Percentiles rank a stretch among this genome's conserved stretches.
These are phyloP conservation scores for Arthroderma sp. DNA, from an alignment of 2,329 filamentous ascomycete genomes.

Conservation along the genomic window DNA sequence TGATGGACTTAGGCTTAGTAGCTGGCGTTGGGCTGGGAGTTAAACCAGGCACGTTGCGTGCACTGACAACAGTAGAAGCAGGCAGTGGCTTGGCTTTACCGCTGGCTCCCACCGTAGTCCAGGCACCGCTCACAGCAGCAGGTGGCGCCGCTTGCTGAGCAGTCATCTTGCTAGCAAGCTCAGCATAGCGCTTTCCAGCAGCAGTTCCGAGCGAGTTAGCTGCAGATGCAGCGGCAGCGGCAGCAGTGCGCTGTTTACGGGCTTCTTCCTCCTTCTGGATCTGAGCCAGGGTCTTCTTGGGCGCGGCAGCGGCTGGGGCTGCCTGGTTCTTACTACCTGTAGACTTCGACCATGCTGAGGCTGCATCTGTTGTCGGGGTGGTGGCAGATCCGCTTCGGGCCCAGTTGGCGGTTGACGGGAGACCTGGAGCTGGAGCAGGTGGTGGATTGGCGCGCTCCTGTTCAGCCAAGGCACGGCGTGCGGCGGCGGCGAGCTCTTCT, in stretches of 20 bases:
- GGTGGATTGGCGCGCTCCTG: slow-evolving; percentile 60
- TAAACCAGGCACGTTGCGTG: slow-evolving; percentile 42
- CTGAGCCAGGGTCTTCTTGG: slow-evolving; percentile 84
- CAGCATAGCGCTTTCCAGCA: slow-evolving; percentile 78
- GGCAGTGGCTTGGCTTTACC: slow-evolving; percentile 64
- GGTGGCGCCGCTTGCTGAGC: slow-evolving; percentile 30
- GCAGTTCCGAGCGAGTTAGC: slow-evolving; percentile 32
- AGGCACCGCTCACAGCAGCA: slow-evolving; percentile 48
- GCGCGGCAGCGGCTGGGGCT: slow-evolving; percentile 30
- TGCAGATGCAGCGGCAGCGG: slow-evolving; percentile 38
- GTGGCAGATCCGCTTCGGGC: slow-evolving; percentile 61
- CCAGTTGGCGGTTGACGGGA: slow-evolving; percentile 85
- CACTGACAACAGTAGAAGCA: slow-evolving; percentile 32
- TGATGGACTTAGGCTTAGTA: slow-evolving; percentile 18
- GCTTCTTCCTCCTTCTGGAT: slow-evolving; percentile 94
- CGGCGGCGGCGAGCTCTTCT: slow-evolving; percentile 66
- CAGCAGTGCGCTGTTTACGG: slow-evolving; percentile 63
- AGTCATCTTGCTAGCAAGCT: slow-evolving; percentile 70
- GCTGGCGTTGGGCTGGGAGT: slow-evolving; percentile 3
- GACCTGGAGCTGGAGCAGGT: slow-evolving; percentile 57
- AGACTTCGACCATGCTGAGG: slow-evolving; percentile 43
- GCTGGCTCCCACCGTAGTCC: slow-evolving; percentile 89
- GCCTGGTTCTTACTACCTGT: slow-evolving; percentile 31
- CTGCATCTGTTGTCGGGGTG: slow-evolving; percentile 39
- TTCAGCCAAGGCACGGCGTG: slow-evolving; percentile 66